Conservation (phyloP, 208 protist genomes). For the Crithidia fasciculata region DNA sequence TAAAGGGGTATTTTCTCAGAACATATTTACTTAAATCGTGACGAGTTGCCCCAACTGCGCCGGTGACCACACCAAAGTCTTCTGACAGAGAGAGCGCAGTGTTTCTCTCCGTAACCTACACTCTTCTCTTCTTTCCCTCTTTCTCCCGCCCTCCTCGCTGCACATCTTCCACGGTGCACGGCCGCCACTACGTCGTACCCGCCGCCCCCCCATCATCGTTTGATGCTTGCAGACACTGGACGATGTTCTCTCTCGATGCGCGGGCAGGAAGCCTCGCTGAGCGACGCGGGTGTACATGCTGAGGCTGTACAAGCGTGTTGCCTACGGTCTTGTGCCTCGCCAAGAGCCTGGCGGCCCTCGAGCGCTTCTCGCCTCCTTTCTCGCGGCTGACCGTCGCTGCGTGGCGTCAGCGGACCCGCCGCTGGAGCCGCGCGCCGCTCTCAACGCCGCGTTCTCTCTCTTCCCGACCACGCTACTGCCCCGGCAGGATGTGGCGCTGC, state of each 20-base stretch:
- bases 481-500: conserved; percentile 58
- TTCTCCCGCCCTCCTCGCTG: neutral
- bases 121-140: conserved; percentile 13
- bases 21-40: neutral
- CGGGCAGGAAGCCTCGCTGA: conserved; percentile 18
- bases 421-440: conserved; percentile 16
- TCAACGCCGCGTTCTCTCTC: conserved; percentile 44
- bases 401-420: conserved; percentile 8
- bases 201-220: neutral
- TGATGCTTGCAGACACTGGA: neutral
- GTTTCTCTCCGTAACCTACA: neutral
- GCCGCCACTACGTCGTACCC: neutral
- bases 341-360: conserved; percentile 6
- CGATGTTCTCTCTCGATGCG: conserved; percentile 11
- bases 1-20: too few species aligned
- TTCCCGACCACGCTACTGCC: conserved; percentile 45
- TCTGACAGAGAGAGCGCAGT: neutral
- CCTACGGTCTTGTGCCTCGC: conserved; percentile 39
- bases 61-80: neutral
- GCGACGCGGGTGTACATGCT: conserved; percentile 60
- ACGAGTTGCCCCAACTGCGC: neutral
- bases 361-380: conserved; percentile 25
- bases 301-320: conserved; percentile 50
- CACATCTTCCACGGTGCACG: neutral
- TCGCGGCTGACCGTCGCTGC: conserved; percentile 32